Evolutionary conservation across 768 basidiomycete species (phyloP), one percentile per base, ranked within the genome.

Genomic region (Amanita brunnescens): DNA sequence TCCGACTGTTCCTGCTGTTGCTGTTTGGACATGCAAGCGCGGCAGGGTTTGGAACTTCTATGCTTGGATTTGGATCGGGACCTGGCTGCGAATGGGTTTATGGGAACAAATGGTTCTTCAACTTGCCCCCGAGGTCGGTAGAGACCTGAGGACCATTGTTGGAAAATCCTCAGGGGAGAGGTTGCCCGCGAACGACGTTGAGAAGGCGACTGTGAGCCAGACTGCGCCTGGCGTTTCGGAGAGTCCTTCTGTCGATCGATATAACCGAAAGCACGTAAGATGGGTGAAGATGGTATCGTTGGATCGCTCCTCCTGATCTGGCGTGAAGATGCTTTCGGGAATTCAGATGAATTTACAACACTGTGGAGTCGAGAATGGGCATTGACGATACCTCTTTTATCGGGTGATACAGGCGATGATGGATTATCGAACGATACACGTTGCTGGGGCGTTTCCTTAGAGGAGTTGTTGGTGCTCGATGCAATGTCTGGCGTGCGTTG

Each of bases 101-200:
- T 57, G 0, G 80, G 80, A 3, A 81, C 62, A 53, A 83, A 83
- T 0, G 73, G 74, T 21, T 80, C 79, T 49, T 80, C 78, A 6
- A 68, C 65, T 8, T 68, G 63, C 14, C 67, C 67, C 13, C 72
- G 69, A 18, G 58, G 29, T 6, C 75, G 72, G 51, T 75, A 75
- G 10, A 83, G 70, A 8, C 72, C 70, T 0, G 76, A 64, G 16
- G 75, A 69, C 70, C 76, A 78, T 12, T 75, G 71, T 5, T 76
- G 75, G 13, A 86, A 69, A 14, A 81, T 67, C 8, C 82, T 77
- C 0, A 85, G 65, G 0, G 86, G 85, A 1, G 84, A 86, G 0
- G 70, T 62, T 1, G 68, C 64, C 6, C 81, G 73, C 14, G 79
- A 80, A n/a, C 77, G 76, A 6, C 74, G 70, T 13, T 71, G 71